Conservation (phyloP, 129 eudicot genomes). For the Lactuca saligna region DNA sequence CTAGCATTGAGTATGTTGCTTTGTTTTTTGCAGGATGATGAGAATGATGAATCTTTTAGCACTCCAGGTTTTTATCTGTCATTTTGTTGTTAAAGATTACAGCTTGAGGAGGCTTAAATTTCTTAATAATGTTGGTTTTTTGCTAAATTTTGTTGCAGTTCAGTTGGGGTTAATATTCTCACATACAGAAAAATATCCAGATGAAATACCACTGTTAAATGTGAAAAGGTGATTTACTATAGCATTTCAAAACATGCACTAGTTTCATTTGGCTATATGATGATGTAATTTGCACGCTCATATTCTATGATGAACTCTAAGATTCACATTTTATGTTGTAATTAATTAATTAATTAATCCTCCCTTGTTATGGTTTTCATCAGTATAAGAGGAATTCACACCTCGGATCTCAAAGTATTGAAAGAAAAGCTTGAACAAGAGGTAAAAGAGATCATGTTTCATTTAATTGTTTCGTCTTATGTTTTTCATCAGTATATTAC, state of each 20-base stretch:
- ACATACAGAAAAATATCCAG: constrained; percentile 95
- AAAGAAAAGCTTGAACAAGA: constrained; percentile 88
- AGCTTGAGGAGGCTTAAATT: constrained; percentile 18
- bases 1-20: constrained; percentile 8
- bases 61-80: constrained; percentile 32
- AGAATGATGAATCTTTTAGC: constrained; percentile 32
- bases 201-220: constrained; percentile 87
- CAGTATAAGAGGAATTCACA: constrained; percentile 79
- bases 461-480: background rate
- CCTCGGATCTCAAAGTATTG: constrained; percentile 61
- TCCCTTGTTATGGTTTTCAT: constrained; percentile 11
- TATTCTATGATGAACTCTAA: constrained; percentile 11
- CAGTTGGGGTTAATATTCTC: constrained; percentile 85
- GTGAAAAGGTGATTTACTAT: constrained; percentile 58
- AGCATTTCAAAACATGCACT: background rate
- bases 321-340: constrained; percentile 5
- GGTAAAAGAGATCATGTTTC: constrained; percentile 39
- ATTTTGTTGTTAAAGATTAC: constrained; percentile 1
- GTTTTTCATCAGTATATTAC: background rate
- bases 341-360: background rate
- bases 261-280: background rate
- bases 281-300: background rate
- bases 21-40: constrained; percentile 32
- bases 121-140: constrained; percentile 1
- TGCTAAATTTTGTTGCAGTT: constrained; percentile 58